A percentile compares a stretch with the other conserved stretches of the same genome.
These are phyloP conservation scores for Chaetomiaceae sp. DNA, from an alignment of 2,329 filamentous ascomycete species.

Conservation along the genomic window DNA sequence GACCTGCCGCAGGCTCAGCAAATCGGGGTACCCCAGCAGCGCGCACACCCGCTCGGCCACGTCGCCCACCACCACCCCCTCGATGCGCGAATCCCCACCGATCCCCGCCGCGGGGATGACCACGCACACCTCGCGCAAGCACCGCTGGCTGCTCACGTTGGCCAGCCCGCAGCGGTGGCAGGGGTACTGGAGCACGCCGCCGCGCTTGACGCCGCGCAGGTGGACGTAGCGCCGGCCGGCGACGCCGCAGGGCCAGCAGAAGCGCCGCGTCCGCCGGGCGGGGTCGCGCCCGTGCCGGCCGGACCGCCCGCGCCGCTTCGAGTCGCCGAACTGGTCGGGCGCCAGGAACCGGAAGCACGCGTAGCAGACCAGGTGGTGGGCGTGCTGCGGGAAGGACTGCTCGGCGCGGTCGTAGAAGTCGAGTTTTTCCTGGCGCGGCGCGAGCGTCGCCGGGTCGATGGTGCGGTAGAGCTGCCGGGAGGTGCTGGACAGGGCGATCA, in stretches of 20 bases:
- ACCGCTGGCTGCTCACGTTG: neutral
- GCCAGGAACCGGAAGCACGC: conserved; percentile 11
- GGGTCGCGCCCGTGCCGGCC: neutral
- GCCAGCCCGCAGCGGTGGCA: conserved; percentile 5
- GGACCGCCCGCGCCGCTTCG: neutral
- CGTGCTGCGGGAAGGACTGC: conserved; percentile 10
- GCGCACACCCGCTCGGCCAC: conserved; percentile 5
- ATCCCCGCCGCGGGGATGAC: neutral
- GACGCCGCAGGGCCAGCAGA: conserved; percentile 20
- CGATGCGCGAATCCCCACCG: neutral
- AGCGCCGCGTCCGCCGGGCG: neutral
- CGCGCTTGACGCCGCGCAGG: conserved; percentile 4
- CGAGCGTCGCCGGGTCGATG: conserved; percentile 5
- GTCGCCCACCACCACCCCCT: neutral
- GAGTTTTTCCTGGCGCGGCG: neutral
- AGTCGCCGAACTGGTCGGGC: conserved; percentile 2
- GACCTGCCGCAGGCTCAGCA: neutral
- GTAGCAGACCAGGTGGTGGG: conserved; percentile 12
- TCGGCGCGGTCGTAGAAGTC: conserved; percentile 15
- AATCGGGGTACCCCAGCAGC: conserved; percentile 4
- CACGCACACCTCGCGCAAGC: neutral
- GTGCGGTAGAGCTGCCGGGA: neutral
- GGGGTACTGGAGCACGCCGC: neutral
- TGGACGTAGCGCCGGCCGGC: conserved; percentile 12
- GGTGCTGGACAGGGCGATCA: conserved; percentile 4